Evolutionary conservation across 371 early-diverging fungal species (phyloP), one percentile per base, ranked within the genome.

Genomic region (Gilbertella persicaria): DNA sequence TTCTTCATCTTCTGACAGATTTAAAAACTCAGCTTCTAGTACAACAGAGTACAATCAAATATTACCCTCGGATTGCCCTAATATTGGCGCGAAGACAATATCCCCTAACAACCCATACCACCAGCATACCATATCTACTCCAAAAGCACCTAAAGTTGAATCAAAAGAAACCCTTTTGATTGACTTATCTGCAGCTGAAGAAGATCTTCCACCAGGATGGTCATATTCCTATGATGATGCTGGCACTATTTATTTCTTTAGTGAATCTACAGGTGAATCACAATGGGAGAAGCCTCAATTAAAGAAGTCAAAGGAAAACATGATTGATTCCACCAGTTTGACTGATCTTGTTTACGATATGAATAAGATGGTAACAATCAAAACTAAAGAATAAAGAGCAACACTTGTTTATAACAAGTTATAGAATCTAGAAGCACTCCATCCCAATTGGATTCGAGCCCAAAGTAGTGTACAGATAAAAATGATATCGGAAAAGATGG

Each of bases 161-260:
- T 33, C 26, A 26, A 44, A 44, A 13, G 29, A 25, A 0, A 24
- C 29, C 20, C 14, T 58, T 12, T 39, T 58, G 23, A 39, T 58
- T 9, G 58, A 58, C 39, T 30, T 45, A 16, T 51, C 52, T 5
- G 45, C 58, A 0, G 46, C 52, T 9, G 26, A 28, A 37, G 29
- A 37, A 4, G 24, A 35, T 8, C 33, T 70, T 21, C 67, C 71
- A 6, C 42, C 45, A 12, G 71, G 64, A 19, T 70, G 71, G 71
- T 50, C 55, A 25, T 49, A 55, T 44, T 64, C 71, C 10, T 66
- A 66, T 53, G 78, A 77, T 44, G 63, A 72, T 5, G 63, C 58
- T 16, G 79, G 76, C 0, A 60, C 70, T 13, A 64, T 62, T 36
- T 79, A 79, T 51, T 79, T 72, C 42, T 79, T 79, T 48, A 74